These are phyloP conservation scores for Berkeleyomyces rouxiae DNA, from an alignment of 2,329 filamentous ascomycete species.

Conservation along the genomic window DNA sequence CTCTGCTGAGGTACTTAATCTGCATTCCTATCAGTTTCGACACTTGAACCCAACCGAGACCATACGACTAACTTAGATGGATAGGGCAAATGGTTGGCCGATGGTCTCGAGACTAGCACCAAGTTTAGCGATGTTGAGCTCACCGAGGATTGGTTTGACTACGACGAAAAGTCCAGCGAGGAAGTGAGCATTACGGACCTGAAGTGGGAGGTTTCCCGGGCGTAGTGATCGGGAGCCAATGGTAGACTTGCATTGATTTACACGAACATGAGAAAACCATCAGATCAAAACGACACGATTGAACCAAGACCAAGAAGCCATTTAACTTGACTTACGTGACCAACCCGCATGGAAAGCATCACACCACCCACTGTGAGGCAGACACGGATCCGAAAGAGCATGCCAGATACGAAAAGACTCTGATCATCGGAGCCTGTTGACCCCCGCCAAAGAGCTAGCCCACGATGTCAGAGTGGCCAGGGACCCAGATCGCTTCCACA, in stretches of 20 bases:
- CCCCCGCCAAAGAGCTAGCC: too few relatives aligned
- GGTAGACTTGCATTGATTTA: neutral
- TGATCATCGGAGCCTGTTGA: too few relatives aligned
- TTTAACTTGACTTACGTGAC: too few relatives aligned
- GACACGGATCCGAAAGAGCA: too few relatives aligned
- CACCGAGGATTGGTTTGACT: constrained; percentile 91
- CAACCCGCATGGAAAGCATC: too few relatives aligned
- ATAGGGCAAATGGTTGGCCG: constrained; percentile 79
- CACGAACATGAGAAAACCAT: too few relatives aligned
- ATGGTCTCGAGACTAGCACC: constrained; percentile 61
- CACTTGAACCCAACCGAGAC: constrained; percentile 11
- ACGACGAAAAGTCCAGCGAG: constrained; percentile 82
- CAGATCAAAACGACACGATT: too few relatives aligned
- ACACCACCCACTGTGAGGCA: too few relatives aligned
- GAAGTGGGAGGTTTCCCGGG: constrained; percentile 67
- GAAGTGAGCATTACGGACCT: constrained; percentile 87
- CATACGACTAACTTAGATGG: neutral
- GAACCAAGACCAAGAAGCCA: too few relatives aligned
- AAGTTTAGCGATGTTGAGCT: constrained; percentile 74
- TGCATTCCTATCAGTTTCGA: neutral
- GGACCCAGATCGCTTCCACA: too few relatives aligned
- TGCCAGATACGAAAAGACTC: too few relatives aligned
- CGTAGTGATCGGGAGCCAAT: constrained; percentile 26
- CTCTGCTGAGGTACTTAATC: constrained; percentile 54
- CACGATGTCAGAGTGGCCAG: too few relatives aligned